phyloP scores from a whole-genome alignment of 2,329 filamentous ascomycete species.

The Sphaerostilbella broomeana region DNA sequence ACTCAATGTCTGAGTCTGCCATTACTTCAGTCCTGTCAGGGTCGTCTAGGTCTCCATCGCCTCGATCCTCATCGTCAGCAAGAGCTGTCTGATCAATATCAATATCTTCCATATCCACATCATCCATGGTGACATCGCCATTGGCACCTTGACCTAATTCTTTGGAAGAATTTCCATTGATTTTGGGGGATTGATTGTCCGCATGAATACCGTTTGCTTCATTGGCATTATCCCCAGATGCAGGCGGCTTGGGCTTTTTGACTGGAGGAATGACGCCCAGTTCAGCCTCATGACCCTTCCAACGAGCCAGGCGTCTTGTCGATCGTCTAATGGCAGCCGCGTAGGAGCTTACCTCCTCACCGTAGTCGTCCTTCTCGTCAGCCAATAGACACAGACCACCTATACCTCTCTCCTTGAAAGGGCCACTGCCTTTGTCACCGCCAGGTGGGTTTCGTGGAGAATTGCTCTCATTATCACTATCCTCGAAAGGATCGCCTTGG shows the following conservation, averaged over 20 bases:
- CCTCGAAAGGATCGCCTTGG: constrained; percentile 49
- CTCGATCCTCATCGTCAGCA: constrained; percentile 36
- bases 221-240: constrained; percentile 18
- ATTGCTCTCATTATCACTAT: constrained; percentile 55
- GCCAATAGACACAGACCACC: constrained; percentile 58
- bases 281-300: constrained; percentile 45
- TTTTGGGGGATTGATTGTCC: constrained; percentile 3
- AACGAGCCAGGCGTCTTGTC: constrained; percentile 60
- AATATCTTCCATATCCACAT: constrained; percentile 46
- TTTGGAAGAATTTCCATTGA: constrained; percentile 9
- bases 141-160: constrained; percentile 26
- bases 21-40: constrained; percentile 32
- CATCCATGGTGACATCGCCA: constrained; percentile 44
- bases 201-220: constrained; percentile 21
- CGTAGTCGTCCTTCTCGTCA: constrained; percentile 64
- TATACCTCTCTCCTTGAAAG: constrained; percentile 51
- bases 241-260: constrained; percentile 34
- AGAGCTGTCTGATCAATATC: constrained; percentile 35
- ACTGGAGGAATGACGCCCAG: constrained; percentile 41
- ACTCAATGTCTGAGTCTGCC: constrained; percentile 31
- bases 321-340: constrained; percentile 59
- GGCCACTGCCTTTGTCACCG: constrained; percentile 24
- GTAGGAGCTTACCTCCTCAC: constrained; percentile 64
- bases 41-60: constrained; percentile 43
- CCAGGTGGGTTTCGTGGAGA: constrained; percentile 26